Evolutionary conservation across 345 rosid species (phyloP).

Genomic region (Camelina sativa): DNA sequence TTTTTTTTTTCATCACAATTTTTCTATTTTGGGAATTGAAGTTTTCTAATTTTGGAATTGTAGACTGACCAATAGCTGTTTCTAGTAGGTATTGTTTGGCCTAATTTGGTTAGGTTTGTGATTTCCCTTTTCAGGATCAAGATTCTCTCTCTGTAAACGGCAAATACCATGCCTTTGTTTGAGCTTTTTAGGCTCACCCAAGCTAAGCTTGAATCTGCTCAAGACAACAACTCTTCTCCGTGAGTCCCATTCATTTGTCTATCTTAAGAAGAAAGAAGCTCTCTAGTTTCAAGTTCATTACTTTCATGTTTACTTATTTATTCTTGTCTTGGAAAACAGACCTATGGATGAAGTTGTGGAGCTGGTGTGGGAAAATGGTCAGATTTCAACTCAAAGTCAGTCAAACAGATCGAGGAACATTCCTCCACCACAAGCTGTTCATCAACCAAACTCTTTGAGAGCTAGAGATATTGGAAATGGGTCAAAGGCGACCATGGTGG

Average conservation of each 20-base stretch:
- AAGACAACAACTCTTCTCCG: conserved; percentile 56
- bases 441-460: conserved; percentile 44
- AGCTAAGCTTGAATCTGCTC: conserved; percentile 50
- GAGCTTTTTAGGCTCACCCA: conserved; percentile 67
- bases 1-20: not conserved
- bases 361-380: conserved; percentile 87
- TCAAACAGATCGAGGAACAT: conserved; percentile 56
- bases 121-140: conserved; percentile 34
- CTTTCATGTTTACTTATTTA: not conserved
- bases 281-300: conserved; percentile 10
- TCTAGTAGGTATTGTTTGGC: conserved; percentile 27
- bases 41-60: conserved; percentile 19
- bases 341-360: conserved; percentile 67
- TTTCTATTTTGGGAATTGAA: not conserved
- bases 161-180: conserved; percentile 73
- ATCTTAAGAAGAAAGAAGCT: not conserved
- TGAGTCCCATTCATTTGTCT: conserved; percentile 50
- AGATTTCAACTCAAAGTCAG: conserved; percentile 63
- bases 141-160: conserved; percentile 7
- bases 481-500: conserved; percentile 44
- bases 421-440: conserved; percentile 22
- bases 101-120: conserved; percentile 43
- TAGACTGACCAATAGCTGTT: conserved; percentile 3
- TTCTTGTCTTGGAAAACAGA: conserved; percentile 47
- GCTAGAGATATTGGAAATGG: conserved; percentile 47